Conservation (phyloP, 108 stramenopile genomes). For the Pseudonitzschia multiseries region DNA sequence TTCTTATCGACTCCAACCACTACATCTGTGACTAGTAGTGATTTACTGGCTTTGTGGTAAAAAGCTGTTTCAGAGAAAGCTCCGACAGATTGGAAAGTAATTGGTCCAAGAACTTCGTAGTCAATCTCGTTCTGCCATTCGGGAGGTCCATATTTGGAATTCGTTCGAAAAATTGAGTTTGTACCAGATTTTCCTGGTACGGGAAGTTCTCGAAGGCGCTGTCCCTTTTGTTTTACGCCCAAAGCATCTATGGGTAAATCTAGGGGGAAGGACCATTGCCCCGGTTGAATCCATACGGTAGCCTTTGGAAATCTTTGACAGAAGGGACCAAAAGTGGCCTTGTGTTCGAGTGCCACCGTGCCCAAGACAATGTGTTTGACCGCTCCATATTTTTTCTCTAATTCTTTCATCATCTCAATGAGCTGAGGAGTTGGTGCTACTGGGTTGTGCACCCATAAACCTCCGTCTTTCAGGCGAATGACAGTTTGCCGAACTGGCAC, state of each 20-base stretch:
- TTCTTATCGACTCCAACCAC: conserved; percentile 76
- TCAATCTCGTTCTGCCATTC: conserved; percentile 84
- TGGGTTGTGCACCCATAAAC: conserved; percentile 88
- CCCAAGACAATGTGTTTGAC: conserved; percentile 88
- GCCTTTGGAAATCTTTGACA: conserved; percentile 75
- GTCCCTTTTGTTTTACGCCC: conserved; percentile 59
- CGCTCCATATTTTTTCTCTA: conserved; percentile 74
- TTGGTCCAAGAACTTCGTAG: conserved; percentile 78
- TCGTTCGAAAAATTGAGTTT: conserved; percentile 32
- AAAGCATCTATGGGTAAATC: conserved; percentile 69
- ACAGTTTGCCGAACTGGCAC: conserved; percentile 88
- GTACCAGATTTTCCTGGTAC: conserved; percentile 32
- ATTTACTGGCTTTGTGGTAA: conserved; percentile 75
- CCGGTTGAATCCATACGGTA: conserved; percentile 83
- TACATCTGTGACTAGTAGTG: conserved; percentile 83
- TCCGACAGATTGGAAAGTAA: conserved; percentile 77
- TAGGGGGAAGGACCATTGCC: conserved; percentile 85
- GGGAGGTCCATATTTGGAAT: conserved; percentile 44
- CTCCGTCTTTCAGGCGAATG: conserved; percentile 64
- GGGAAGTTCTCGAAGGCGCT: conserved; percentile 57
- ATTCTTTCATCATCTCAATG: conserved; percentile 53
- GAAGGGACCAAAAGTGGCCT: conserved; percentile 87
- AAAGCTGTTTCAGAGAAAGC: conserved; percentile 90
- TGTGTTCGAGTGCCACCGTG: conserved; percentile 91
- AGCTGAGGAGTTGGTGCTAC: conserved; percentile 90